phyloP scores from a whole-genome alignment of 2,329 filamentous ascomycete genomes.

The Stemphylium lycopersici region DNA sequence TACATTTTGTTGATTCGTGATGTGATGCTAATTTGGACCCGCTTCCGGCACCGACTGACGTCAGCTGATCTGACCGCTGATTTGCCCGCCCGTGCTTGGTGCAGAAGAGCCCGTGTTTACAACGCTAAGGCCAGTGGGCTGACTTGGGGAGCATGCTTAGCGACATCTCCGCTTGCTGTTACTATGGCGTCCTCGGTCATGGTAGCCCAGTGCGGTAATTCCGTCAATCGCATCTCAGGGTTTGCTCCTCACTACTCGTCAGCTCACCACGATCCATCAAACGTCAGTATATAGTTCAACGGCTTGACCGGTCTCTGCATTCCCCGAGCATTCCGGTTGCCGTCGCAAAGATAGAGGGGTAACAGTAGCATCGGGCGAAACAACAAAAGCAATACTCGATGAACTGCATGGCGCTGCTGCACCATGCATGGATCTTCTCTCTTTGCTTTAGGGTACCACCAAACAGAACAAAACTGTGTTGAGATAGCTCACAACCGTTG shows the following conservation, averaged over 20 bases:
- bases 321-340: no score
- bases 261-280: no score
- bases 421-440: not conserved
- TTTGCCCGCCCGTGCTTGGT: not conserved
- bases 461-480: not conserved
- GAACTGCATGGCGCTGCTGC: not conserved
- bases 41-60: not conserved
- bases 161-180: not conserved
- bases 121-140: not conserved
- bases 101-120: not conserved
- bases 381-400: not conserved
- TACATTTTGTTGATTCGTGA: not conserved
- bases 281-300: not conserved
- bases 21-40: not conserved
- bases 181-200: not conserved
- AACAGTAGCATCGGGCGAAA: not conserved
- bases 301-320: no score
- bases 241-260: not conserved
- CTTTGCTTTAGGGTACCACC: not conserved
- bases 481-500: no score
- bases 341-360: no score
- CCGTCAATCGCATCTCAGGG: not conserved
- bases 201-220: not conserved
- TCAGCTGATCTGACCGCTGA: not conserved
- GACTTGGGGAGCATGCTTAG: not conserved